These are phyloP conservation scores for Aspergillus indologenus DNA, from an alignment of 495 filamentous ascomycete species.

Conservation along the genomic window DNA sequence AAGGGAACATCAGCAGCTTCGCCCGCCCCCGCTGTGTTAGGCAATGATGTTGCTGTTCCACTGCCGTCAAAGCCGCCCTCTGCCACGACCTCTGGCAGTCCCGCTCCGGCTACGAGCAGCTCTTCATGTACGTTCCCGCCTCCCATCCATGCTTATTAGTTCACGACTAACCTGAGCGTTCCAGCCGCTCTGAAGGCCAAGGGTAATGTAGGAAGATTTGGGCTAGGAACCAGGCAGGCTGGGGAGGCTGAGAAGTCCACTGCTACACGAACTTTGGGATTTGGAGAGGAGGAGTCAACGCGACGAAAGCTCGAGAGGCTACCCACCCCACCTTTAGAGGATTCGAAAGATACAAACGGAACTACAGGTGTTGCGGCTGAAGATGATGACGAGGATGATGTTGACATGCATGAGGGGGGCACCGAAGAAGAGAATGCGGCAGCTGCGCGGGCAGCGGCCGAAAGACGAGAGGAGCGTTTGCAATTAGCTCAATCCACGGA, in stretches of 20 bases:
- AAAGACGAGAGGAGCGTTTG: slow-evolving; percentile 67
- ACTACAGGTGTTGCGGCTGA: slow-evolving; percentile 55
- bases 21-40: slow-evolving; percentile 48
- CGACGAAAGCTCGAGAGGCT: slow-evolving; percentile 85
- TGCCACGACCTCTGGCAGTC: slow-evolving; percentile 46
- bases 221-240: slow-evolving; percentile 62
- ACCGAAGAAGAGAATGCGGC: slow-evolving; percentile 86
- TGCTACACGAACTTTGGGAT: slow-evolving; percentile 70
- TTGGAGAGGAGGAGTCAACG: slow-evolving; percentile 83
- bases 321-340: slow-evolving; percentile 68
- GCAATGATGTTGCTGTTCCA: slow-evolving; percentile 61
- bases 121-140: slow-evolving; percentile 34
- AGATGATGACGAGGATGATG: slow-evolving; percentile 74
- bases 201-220: slow-evolving; percentile 79
- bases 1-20: slow-evolving; percentile 53
- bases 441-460: slow-evolving; percentile 75
- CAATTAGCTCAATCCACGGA: slow-evolving; percentile 36
- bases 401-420: slow-evolving; percentile 68
- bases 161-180: slow-evolving; percentile 15
- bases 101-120: slow-evolving; percentile 44
- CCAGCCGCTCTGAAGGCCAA: slow-evolving; percentile 51
- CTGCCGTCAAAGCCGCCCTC: slow-evolving; percentile 51
- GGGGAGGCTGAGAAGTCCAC: slow-evolving; percentile 63
- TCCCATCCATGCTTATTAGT: slow-evolving; percentile 3
- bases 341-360: slow-evolving; percentile 57